Percentiles rank a stretch among this genome's conserved stretches.
Conservation (phyloP, 306 rosid genomes). For the Glycine soja region DNA sequence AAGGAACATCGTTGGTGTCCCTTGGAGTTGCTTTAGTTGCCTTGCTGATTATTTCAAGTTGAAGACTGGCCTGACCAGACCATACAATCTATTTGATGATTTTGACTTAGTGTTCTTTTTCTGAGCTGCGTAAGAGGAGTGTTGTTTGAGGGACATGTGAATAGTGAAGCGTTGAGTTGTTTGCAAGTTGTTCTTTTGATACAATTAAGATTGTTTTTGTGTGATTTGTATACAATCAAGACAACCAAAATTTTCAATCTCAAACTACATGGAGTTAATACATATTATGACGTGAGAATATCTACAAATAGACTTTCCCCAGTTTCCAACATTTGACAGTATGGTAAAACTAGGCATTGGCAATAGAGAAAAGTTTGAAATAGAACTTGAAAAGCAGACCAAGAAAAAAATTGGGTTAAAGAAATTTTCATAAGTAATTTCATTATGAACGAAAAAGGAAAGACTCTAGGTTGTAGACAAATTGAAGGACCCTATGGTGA, state of each 20-base stretch:
- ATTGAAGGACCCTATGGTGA: not conserved
- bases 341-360: not conserved
- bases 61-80: constrained; percentile 8
- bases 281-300: not conserved
- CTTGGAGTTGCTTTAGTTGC: constrained; percentile 41
- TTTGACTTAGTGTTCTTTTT: not conserved
- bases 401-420: not conserved
- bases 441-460: not conserved
- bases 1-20: constrained; percentile 36
- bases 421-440: not conserved
- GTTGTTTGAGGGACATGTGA: not conserved
- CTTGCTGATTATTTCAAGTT: not conserved
- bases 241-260: constrained; percentile 3
- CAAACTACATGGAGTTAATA: not conserved
- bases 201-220: constrained; percentile 10
- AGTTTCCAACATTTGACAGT: not conserved
- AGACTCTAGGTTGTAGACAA: not conserved
- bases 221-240: constrained; percentile 2
- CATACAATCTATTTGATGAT: not conserved
- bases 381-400: not conserved
- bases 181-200: not conserved
- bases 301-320: not conserved
- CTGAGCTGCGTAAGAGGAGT: not conserved
- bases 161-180: not conserved
- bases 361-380: not conserved